Evolutionary conservation across 495 filamentous ascomycete species (phyloP).

Genomic region (Talaromyces adpressus): DNA sequence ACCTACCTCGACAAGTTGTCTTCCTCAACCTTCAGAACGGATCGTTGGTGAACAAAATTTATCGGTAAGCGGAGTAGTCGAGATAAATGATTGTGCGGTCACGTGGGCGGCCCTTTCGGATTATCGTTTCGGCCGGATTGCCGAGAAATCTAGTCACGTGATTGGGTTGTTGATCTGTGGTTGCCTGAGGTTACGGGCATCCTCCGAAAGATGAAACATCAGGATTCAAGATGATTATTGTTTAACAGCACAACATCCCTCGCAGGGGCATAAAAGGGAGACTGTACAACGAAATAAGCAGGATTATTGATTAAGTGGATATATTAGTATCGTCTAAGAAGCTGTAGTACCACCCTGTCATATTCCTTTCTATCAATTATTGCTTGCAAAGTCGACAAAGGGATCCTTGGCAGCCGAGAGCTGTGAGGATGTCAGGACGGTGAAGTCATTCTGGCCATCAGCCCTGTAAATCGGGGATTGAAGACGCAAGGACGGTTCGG

Average conservation of each 20-base stretch:
- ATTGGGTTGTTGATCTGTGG: background rate
- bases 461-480: background rate
- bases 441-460: background rate
- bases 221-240: too few species aligned
- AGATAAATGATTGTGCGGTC: constrained; percentile 44
- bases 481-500: constrained; percentile 5
- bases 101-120: constrained; percentile 21
- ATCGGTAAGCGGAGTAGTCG: constrained; percentile 14
- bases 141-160: background rate
- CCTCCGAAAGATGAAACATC: background rate
- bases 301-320: background rate
- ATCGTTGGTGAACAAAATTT: constrained; percentile 29
- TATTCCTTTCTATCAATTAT: background rate
- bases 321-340: background rate
- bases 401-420: background rate
- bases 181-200: background rate
- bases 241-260: background rate
- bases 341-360: background rate
- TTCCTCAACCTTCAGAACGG: constrained; percentile 47
- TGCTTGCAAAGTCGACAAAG: background rate
- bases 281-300: background rate
- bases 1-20: constrained; percentile 52
- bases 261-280: background rate
- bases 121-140: background rate
- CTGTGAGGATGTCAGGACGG: background rate